Conservation (phyloP, 257 asterid species). For the Paulownia fortunei region DNA sequence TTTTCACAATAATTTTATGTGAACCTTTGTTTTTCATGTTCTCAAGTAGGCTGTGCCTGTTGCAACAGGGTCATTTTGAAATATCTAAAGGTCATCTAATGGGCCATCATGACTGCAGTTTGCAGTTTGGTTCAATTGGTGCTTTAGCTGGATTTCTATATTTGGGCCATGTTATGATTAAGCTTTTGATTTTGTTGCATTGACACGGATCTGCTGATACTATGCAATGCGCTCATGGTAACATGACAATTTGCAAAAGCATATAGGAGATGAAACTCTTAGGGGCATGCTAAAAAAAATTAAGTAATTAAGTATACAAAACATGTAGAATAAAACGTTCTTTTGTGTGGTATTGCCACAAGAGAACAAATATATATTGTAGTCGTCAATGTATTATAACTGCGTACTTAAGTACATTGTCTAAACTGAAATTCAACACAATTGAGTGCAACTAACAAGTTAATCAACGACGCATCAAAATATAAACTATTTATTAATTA, state of each 20-base stretch:
- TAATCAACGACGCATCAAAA: neutral
- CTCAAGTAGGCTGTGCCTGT: neutral
- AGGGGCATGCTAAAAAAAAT: neutral
- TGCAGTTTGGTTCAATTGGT: neutral
- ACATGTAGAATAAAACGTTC: neutral
- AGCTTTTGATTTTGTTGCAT: neutral
- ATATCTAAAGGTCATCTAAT: neutral
- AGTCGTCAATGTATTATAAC: neutral
- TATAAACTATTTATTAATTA: neutral
- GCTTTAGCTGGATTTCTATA: neutral
- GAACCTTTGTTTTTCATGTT: neutral
- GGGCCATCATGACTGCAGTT: neutral
- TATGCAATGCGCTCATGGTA: neutral
- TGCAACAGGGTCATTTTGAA: neutral
- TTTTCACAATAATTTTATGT: neutral
- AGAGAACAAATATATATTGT: neutral
- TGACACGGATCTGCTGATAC: neutral
- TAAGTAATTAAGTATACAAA: neutral
- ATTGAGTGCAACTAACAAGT: neutral
- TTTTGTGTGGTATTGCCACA: neutral
- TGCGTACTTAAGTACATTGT: neutral
- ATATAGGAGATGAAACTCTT: neutral
- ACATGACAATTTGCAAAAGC: neutral
- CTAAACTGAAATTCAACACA: neutral
- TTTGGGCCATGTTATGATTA: neutral